Evolutionary conservation across 495 filamentous ascomycete genomes (phyloP), one percentile per base, ranked within the genome.

Genomic region (Chaetomium tenue): DNA sequence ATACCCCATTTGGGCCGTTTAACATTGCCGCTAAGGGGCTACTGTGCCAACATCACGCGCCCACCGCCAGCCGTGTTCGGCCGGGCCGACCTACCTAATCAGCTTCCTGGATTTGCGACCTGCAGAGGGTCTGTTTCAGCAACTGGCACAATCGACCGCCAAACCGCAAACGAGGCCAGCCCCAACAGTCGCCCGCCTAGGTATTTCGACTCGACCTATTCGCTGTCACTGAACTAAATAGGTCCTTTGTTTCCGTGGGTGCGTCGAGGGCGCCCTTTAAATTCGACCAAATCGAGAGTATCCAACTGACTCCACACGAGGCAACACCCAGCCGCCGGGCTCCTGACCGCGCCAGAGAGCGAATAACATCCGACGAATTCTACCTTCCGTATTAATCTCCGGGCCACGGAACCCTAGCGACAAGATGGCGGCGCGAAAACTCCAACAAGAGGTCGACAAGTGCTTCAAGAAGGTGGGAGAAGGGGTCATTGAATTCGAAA

Each of bases 381-480:
- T n/a, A 46, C 39, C 58, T 44, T 47, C 37, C 52, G 11, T 2
- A 42, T 52, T 18, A 3, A 30, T 46, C 48, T 39, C 54, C 39
- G 51, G 40, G 6, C 22, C 22, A 56, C 26, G 59, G 60, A 60
- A 42, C 42, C 42, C n/a, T 23, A 66, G 59, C 65, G 61, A 68
- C 74, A 80, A 76, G 69, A 98, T 98, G 94, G 89, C 94, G 66
- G 89, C 89, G 72, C 87, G 94, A 74, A 98, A 98, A 82, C 87
- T 96, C 56, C 89, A 92, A 74, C 92, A 97, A 77, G 93, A 97
- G 77, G 92, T 97, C 73, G 94, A 98, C 64, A 94, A 94, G 80
- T 94, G 91, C 84, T 98, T 97, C 86, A 98, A 98, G 79, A 93
- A 93, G 80, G 91, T 97, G 66, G 81, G 83, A 44, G 92, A 97